phyloP scores from a whole-genome alignment of 202 grass and related monocot species.

The Dendrocalamus latiflorus region DNA sequence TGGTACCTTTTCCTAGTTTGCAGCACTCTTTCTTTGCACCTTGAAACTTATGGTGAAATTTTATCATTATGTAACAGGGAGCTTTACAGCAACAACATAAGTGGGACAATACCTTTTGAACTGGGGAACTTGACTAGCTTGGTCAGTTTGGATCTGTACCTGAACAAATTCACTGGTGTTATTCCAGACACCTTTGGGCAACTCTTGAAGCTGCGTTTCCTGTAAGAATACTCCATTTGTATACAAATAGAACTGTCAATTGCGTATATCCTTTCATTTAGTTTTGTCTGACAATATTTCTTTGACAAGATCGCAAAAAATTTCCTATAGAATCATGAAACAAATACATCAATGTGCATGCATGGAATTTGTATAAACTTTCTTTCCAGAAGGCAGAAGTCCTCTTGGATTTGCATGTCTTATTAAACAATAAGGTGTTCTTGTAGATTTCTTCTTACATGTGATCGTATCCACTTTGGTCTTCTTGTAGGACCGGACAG shows the following conservation, averaged over 20 bases:
- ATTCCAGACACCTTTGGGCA: slow-evolving; percentile 71
- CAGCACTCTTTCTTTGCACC: background rate
- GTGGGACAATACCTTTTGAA: slow-evolving; percentile 69
- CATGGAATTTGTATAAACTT: background rate
- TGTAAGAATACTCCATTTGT: slow-evolving; percentile 56
- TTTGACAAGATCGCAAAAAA: background rate
- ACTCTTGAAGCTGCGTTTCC: slow-evolving; percentile 72
- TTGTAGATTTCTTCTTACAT: background rate
- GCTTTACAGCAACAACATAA: slow-evolving; percentile 92
- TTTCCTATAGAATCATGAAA: background rate
- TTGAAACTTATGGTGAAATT: slow-evolving; percentile 7
- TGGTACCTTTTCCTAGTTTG: slow-evolving; percentile 8
- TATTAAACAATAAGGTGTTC: slow-evolving; percentile 6
- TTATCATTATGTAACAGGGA: slow-evolving; percentile 50
- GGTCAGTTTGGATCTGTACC: slow-evolving; percentile 92
- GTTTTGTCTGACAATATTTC: background rate
- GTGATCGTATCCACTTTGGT: background rate
- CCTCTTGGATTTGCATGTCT: slow-evolving; percentile 7
- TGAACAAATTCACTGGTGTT: slow-evolving; percentile 57
- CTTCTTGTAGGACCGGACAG: background rate
- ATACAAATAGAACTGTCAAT: background rate
- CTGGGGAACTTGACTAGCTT: slow-evolving; percentile 85
- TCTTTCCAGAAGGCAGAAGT: background rate
- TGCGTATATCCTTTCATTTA: background rate
- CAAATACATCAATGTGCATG: background rate